Evolutionary conservation across 2,329 filamentous ascomycete genomes (phyloP), one percentile per base, ranked within the genome.

Genomic region (Pestalotiopsis sp.): DNA sequence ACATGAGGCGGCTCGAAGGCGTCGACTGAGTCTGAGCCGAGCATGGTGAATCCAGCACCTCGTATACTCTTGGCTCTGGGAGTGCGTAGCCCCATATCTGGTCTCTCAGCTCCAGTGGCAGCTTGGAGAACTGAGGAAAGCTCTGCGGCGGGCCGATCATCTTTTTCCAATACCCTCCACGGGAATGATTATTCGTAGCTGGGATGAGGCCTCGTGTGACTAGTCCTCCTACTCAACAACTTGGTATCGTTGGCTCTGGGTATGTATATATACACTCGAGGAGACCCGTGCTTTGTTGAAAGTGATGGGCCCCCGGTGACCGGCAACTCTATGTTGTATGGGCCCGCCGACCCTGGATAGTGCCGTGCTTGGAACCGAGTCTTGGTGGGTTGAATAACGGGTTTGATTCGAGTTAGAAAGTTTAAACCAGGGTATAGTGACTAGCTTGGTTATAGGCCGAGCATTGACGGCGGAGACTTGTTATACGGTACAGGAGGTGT

Each of bases 1-100:
- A 85, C 79, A 83, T 82, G 52, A 85, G 75, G 63, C 81, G 82
- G 45, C 79, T 75, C n/a, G 79, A 77, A 2, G 83, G 77, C 3
- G 77, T 76, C 27, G 81, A 81, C 59, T 80, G 73, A 45, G 71
- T 78, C 49, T 80, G 79, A 66, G 76, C 78, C 13, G 82, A 78
- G 70, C 79, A 79, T 14, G 83, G 83, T 14, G 82, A 81, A 70
- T 85, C 83, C 69, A 85, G 77, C 11, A 85, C 79, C 71, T 85
- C 83, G 73, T 83, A 84, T 3, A 84, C 82, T 49, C 83, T 81
- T 2, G 80, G 70, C 45, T 83, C 81, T 1, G 83, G 83, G 39
- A 85, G 78, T 1, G 83, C 79, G 70, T 80, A 80, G 52, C 80
- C 78, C 83, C 83, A 85, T 68, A 85, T 81, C 76, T 83, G 80